These are phyloP conservation scores for Phytophthora cactorum DNA, from an alignment of 352 stramenopile species.

Conservation along the genomic window DNA sequence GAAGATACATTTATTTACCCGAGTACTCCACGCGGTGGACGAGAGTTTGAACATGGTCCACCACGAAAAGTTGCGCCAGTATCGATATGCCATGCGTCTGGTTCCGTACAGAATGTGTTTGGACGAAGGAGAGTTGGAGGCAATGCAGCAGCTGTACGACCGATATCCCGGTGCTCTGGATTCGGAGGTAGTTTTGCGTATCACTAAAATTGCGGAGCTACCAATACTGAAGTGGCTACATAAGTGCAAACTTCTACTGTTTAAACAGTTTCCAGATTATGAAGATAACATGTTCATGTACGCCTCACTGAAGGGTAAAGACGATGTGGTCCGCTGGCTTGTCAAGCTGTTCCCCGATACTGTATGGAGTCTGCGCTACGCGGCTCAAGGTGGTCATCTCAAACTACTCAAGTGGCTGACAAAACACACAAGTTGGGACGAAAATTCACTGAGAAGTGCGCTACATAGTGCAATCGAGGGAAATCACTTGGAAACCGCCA, in stretches of 20 bases:
- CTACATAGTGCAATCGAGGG: not conserved
- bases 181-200: not conserved
- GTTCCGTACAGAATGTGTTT: slow-evolving; percentile 2
- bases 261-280: not conserved
- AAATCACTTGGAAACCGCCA: not conserved
- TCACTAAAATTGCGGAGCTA: not conserved
- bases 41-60: slow-evolving; percentile 6
- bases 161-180: not conserved
- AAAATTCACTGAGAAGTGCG: not conserved
- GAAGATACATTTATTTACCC: slow-evolving; percentile 6
- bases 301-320: not conserved
- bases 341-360: not conserved
- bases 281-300: not conserved
- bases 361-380: not conserved
- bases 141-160: slow-evolving; percentile 9
- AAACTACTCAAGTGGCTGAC: not conserved
- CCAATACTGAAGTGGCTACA: not conserved
- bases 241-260: not conserved
- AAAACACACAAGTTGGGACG: not conserved
- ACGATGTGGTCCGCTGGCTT: not conserved
- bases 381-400: not conserved
- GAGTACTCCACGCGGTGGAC: slow-evolving; percentile 6
- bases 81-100: slow-evolving; percentile 14
- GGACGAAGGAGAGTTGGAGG: slow-evolving; percentile 2
- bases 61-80: slow-evolving; percentile 27